A percentile compares a stretch with the other conserved stretches of the same genome.
These are phyloP conservation scores for Clavispora santaluciae DNA, from an alignment of 805 yeast genomes.

Conservation along the genomic window DNA sequence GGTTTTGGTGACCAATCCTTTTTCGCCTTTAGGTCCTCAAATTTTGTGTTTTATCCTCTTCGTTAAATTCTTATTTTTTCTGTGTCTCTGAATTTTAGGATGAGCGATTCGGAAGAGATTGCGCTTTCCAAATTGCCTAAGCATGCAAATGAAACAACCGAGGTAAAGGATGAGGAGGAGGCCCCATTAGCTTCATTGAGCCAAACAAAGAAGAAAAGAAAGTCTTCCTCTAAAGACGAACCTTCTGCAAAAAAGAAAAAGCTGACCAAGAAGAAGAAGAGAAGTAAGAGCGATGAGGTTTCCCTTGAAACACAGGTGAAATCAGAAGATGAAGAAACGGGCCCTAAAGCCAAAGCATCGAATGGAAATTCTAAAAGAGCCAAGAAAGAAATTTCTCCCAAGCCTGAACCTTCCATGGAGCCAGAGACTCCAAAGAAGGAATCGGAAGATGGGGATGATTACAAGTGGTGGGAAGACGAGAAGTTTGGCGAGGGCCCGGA, in stretches of 20 bases:
- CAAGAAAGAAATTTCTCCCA: neutral
- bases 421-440: conserved; percentile 11
- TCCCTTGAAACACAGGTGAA: neutral
- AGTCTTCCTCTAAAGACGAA: neutral
- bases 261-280: conserved; percentile 3
- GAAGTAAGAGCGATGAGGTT: neutral
- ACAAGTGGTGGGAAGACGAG: conserved; percentile 82
- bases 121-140: conserved; percentile 10
- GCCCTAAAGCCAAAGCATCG: neutral
- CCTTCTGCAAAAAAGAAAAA: conserved; percentile 4
- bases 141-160: neutral
- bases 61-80: neutral
- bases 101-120: conserved; percentile 26
- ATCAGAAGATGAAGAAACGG: neutral
- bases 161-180: conserved; percentile 12
- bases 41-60: neutral
- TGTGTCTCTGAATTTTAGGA: conserved; percentile 9
- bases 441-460: conserved; percentile 46
- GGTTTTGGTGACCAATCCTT: too few relatives aligned
- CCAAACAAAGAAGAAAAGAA: conserved; percentile 8
- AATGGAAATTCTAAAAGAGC: neutral
- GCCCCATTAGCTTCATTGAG: conserved; percentile 14
- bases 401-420: conserved; percentile 1
- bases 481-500: conserved; percentile 62
- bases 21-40: neutral